phyloP scores from a whole-genome alignment of 345 rosid genomes.

The Balakata baccata region DNA sequence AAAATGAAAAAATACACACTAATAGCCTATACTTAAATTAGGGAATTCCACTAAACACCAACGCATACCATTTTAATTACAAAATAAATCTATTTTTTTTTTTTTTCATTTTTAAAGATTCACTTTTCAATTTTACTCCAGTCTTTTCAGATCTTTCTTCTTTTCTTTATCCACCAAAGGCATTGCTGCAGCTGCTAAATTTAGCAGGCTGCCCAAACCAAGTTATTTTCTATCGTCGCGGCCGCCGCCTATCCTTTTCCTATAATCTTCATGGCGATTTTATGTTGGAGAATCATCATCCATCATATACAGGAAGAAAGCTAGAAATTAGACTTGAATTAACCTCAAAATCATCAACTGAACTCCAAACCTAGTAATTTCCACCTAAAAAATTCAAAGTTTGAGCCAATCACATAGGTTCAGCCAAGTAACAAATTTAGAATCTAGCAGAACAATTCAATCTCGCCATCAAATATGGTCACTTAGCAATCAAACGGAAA shows the following conservation, averaged over 20 bases:
- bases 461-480: background rate
- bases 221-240: conserved; percentile 12
- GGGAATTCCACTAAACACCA: too few species aligned
- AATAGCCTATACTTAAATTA: too few species aligned
- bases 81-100: too few species aligned
- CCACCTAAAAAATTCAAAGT: background rate
- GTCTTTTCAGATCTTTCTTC: too few species aligned
- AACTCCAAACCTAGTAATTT: background rate
- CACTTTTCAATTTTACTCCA: too few species aligned
- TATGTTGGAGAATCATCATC: background rate
- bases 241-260: conserved; percentile 13
- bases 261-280: conserved; percentile 21
- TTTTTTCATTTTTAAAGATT: too few species aligned
- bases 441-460: too few species aligned
- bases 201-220: conserved; percentile 7
- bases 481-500: background rate
- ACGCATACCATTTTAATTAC: too few species aligned
- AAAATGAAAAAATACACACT: too few species aligned
- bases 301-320: background rate
- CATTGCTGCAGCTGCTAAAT: conserved; percentile 11
- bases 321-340: background rate
- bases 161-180: background rate
- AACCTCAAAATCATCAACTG: background rate
- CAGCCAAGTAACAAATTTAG: too few species aligned
- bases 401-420: background rate